These are phyloP conservation scores for Cyberlindnera sargentensis DNA, from an alignment of 805 yeast species.

Conservation along the genomic window DNA sequence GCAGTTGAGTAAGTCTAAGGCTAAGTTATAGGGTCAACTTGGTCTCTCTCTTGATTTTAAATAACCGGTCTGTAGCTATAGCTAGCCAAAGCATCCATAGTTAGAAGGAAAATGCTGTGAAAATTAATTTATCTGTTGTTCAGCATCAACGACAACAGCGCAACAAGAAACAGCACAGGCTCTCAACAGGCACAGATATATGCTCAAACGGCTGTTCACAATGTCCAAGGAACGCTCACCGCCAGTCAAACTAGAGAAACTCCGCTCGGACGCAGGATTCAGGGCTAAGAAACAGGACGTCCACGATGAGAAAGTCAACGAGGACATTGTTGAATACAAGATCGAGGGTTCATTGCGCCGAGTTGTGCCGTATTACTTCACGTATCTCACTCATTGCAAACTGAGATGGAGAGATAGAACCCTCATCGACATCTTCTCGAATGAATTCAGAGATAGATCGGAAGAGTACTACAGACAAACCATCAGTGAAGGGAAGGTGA, in stretches of 20 bases:
- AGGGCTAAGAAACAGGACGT: conserved; percentile 16
- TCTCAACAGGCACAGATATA: neutral
- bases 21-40: conserved; percentile 1
- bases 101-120: too few relatives aligned
- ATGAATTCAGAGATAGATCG: conserved; percentile 79
- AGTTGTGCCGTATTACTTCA: conserved; percentile 80
- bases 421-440: conserved; percentile 69
- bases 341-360: conserved; percentile 59
- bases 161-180: too few relatives aligned
- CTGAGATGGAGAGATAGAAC: conserved; percentile 85
- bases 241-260: conserved; percentile 13
- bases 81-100: too few relatives aligned
- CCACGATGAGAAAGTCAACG: conserved; percentile 13
- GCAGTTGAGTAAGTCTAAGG: conserved; percentile 1
- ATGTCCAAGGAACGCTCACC: conserved; percentile 9
- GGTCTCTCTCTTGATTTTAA: too few relatives aligned
- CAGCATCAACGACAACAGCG: neutral
- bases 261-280: conserved; percentile 17
- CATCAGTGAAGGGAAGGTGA: conserved; percentile 59
- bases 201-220: neutral
- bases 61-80: too few relatives aligned
- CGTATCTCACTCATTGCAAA: conserved; percentile 86
- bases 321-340: conserved; percentile 44
- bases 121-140: too few relatives aligned
- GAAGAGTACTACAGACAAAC: conserved; percentile 55